phyloP scores from a whole-genome alignment of 208 protist species.

The Sergeia podlipaevii region DNA sequence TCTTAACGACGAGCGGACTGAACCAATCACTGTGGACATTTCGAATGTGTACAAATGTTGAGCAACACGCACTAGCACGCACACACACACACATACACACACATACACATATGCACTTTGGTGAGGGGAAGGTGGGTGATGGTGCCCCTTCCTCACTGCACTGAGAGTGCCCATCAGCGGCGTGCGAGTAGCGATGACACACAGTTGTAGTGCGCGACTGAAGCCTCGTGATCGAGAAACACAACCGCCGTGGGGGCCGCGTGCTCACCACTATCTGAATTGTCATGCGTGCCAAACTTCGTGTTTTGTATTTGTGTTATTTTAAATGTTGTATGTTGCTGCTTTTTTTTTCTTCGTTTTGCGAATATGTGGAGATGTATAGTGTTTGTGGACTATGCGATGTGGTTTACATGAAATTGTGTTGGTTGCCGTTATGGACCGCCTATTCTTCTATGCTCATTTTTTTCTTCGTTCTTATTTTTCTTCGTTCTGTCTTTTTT shows the following conservation, averaged over 20 bases:
- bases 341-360: slow-evolving; percentile 5
- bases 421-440: slow-evolving; percentile 4
- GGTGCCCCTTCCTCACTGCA: background rate
- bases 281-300: background rate
- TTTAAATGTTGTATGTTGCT: background rate
- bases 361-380: background rate
- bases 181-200: too few species aligned
- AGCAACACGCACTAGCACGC: background rate
- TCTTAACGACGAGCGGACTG: slow-evolving; percentile 26
- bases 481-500: background rate
- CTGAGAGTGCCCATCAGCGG: background rate
- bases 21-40: slow-evolving; percentile 18
- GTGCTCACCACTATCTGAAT: too few species aligned
- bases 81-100: background rate
- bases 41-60: slow-evolving; percentile 33
- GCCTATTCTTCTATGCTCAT: background rate
- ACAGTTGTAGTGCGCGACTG: too few species aligned
- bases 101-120: background rate
- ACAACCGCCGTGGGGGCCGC: too few species aligned
- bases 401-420: slow-evolving; percentile 5
- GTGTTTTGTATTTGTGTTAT: slow-evolving; percentile 3
- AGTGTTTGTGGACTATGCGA: slow-evolving; percentile 2
- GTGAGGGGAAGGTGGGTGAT: background rate
- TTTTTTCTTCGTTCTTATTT: slow-evolving; percentile 6
- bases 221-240: too few species aligned